Evolutionary conservation across 768 basidiomycete genomes (phyloP).

Genomic region (Agaricus blazei): DNA sequence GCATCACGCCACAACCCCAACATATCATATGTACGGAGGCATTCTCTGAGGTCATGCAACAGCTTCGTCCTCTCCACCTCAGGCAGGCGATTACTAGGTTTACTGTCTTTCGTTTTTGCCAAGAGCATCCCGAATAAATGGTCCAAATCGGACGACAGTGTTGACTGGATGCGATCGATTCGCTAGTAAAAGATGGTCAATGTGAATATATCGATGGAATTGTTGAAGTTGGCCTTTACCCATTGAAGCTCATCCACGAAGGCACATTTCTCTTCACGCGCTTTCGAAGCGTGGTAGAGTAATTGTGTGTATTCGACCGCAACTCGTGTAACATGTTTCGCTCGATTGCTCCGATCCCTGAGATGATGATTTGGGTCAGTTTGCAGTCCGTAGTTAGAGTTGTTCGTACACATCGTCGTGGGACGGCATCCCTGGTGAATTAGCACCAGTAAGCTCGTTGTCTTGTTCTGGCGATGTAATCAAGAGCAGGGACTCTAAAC

Average conservation of each 20-base stretch:
- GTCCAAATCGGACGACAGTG: slow-evolving; percentile 83
- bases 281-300: slow-evolving; percentile 84
- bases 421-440: slow-evolving; percentile 27
- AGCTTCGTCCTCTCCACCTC: slow-evolving; percentile 64
- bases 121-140: slow-evolving; percentile 70
- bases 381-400: slow-evolving; percentile 8
- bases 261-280: slow-evolving; percentile 66
- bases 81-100: slow-evolving; percentile 40
- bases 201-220: slow-evolving; percentile 2
- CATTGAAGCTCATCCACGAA: slow-evolving; percentile 84
- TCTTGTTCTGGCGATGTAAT: slow-evolving; percentile 53
- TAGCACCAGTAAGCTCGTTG: slow-evolving; percentile 29
- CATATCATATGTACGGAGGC: slow-evolving; percentile 72
- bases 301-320: slow-evolving; percentile 91
- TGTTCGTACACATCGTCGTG: slow-evolving; percentile 41
- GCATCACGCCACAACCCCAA: slow-evolving; percentile 83
- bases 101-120: slow-evolving; percentile 41
- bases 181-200: slow-evolving; percentile 37
- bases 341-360: slow-evolving; percentile 35
- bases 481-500: slow-evolving; percentile 81
- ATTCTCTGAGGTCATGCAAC: slow-evolving; percentile 68
- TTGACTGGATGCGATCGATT: slow-evolving; percentile 78
- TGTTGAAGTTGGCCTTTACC: slow-evolving; percentile 32
- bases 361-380: slow-evolving; percentile 36
- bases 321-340: slow-evolving; percentile 79